phyloP scores from a whole-genome alignment of 331 rosid species.

The Malus hybrid region DNA sequence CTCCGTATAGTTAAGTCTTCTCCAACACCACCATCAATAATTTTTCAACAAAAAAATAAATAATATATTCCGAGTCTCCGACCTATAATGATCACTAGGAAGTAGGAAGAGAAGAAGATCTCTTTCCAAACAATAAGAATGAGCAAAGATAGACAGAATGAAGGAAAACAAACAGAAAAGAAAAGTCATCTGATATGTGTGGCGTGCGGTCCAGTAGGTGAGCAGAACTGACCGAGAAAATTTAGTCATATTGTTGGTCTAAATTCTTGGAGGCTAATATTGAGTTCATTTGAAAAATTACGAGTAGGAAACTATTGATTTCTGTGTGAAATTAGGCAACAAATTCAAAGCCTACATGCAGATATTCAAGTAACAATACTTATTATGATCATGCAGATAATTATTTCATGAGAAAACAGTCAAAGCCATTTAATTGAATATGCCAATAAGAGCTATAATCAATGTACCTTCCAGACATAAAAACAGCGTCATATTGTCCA shows the following conservation, averaged over 20 bases:
- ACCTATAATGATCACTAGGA: neutral
- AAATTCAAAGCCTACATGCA: neutral
- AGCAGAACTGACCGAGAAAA: neutral
- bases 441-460: neutral
- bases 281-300: neutral
- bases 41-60: too few relatives aligned
- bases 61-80: too few relatives aligned
- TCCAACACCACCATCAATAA: too few relatives aligned
- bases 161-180: neutral
- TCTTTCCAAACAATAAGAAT: neutral
- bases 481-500: constrained; percentile 79
- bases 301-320: neutral
- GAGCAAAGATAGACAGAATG: neutral
- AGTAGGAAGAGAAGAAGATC: neutral
- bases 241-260: neutral
- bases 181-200: neutral
- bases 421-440: neutral
- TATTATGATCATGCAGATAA: neutral
- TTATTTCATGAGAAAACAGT: neutral
- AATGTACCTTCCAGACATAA: constrained; percentile 95
- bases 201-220: neutral
- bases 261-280: neutral
- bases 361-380: neutral
- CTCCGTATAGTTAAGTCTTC: too few relatives aligned
- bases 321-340: neutral